Base-by-base conservation (phyloP, 495 filamentous ascomycete species). In the Podospora australis region DNA sequence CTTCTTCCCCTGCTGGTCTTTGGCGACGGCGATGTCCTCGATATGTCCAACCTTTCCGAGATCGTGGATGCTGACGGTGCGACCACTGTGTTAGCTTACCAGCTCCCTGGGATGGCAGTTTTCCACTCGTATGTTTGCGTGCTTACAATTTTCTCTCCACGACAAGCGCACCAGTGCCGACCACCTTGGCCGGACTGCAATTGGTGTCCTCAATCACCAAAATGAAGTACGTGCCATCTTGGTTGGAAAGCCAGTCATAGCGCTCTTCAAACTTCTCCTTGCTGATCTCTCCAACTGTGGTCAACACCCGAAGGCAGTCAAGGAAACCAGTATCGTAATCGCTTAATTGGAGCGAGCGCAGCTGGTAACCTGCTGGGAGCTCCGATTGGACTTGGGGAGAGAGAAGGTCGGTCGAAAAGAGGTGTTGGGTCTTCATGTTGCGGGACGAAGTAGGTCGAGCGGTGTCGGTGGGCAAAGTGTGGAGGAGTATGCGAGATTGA, bases 1-100 rank as follows among this genome's bases (percentile, higher is more conserved):
- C 69, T 95, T 96, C 78, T 96, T 96, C 46, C 92, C 92, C 67
- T 97, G 92, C 67, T 96, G 90, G 48, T 88, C 83, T 67, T 89
- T 86, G 52, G 84, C 80, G 20, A 98, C 91, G 6, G 92, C 89
- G 68, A 98, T 96, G 67, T 98, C 92, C 70, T 98, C 92, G 70
- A 98, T 95, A 64, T 98, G 92, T 1, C 91, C 92, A n/a, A 96
- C 90, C 5, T 77, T 53, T 17, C 83, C 84, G 39, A 87, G 74
- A 44, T 78, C 78, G 53, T 88, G 83, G 56, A 89, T 84, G 60
- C 83, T 86, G 52, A 25, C n/a, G 3, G 53, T 52, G 48, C 23
- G 26, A 40, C 9, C 19, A 17, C 19, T 40, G 38, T 24, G 49
- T 53, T 25, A 48, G 59, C 32, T 46, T 19, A 36, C 19, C 32